phyloP scores from a whole-genome alignment of 768 basidiomycete species.

The Paxillus involutus region DNA sequence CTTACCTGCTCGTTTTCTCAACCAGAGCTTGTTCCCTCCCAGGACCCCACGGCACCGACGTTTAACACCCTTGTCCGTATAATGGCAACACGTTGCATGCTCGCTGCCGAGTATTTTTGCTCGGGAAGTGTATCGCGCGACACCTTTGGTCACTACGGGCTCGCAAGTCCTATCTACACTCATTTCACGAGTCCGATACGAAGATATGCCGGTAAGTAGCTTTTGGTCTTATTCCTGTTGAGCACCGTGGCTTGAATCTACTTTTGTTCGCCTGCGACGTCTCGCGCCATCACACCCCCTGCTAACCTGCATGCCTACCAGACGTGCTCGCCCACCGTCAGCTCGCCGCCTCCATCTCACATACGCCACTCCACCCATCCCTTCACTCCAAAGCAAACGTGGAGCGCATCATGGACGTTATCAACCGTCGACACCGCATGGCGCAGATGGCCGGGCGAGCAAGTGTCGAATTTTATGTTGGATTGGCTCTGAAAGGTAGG shows the following conservation, averaged over 20 bases:
- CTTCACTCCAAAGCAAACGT: constrained; percentile 88
- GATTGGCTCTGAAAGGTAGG: constrained; percentile 80
- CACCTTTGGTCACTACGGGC: constrained; percentile 94
- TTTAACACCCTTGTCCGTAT: constrained; percentile 98
- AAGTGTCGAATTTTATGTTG: constrained; percentile 97
- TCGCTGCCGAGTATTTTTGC: constrained; percentile 97
- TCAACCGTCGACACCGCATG: constrained; percentile 92
- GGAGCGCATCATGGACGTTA: constrained; percentile 80
- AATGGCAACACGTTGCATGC: constrained; percentile 99
- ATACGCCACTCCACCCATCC: constrained; percentile 78
- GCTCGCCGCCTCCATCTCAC: constrained; percentile 85
- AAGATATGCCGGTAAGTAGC: constrained; percentile 79
- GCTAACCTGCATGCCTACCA: constrained; percentile 21
- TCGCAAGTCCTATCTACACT: constrained; percentile 97
- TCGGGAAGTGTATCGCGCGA: constrained; percentile 91
- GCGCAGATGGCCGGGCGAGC: constrained; percentile 98
- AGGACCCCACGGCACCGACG: constrained; percentile 83
- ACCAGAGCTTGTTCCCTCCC: not conserved
- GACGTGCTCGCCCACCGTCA: constrained; percentile 96
- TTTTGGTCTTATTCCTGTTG: not conserved
- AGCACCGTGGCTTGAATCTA: no score
- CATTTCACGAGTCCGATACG: constrained; percentile 98
- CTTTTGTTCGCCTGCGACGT: no score
- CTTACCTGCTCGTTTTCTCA: not conserved
- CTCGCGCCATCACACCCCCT: no score